phyloP scores from a whole-genome alignment of 129 eudicot genomes.

The Flaveria ramosissima region DNA sequence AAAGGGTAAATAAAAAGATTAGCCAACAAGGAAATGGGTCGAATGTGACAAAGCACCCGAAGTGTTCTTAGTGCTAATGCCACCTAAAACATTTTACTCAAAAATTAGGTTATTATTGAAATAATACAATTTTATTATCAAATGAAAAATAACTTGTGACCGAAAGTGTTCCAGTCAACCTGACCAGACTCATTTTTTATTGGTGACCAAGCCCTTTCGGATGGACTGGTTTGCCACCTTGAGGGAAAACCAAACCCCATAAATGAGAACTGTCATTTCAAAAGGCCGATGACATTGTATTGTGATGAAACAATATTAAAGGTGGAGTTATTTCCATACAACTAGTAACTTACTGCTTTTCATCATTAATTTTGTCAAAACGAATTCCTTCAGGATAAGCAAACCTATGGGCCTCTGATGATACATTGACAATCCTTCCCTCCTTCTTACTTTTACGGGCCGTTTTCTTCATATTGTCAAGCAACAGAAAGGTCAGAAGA shows the following conservation, averaged over 20 bases:
- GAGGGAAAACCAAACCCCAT: background rate
- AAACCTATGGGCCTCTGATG: slow-evolving; percentile 68
- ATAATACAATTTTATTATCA: background rate
- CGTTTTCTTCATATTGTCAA: slow-evolving; percentile 77
- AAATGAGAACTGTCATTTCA: background rate
- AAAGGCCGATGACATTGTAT: slow-evolving; percentile 1
- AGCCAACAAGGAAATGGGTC: background rate
- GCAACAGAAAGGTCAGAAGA: slow-evolving; percentile 63
- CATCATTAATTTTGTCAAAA: slow-evolving; percentile 60
- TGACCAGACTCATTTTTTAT: background rate
- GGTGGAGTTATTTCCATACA: background rate
- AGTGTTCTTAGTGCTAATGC: background rate
- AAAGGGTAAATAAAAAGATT: background rate
- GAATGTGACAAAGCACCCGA: background rate
- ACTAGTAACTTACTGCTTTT: slow-evolving; percentile 56
- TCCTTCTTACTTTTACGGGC: slow-evolving; percentile 54
- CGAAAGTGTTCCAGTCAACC: background rate
- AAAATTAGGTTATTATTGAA: background rate
- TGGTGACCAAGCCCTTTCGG: background rate
- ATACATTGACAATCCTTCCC: slow-evolving; percentile 77
- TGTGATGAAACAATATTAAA: background rate
- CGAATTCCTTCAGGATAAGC: slow-evolving; percentile 68
- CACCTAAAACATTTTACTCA: background rate
- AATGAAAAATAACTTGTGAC: background rate
- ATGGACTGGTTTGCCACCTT: background rate